Conservation (phyloP, 169 alveolate species). For the Besnoitia besnoiti region DNA sequence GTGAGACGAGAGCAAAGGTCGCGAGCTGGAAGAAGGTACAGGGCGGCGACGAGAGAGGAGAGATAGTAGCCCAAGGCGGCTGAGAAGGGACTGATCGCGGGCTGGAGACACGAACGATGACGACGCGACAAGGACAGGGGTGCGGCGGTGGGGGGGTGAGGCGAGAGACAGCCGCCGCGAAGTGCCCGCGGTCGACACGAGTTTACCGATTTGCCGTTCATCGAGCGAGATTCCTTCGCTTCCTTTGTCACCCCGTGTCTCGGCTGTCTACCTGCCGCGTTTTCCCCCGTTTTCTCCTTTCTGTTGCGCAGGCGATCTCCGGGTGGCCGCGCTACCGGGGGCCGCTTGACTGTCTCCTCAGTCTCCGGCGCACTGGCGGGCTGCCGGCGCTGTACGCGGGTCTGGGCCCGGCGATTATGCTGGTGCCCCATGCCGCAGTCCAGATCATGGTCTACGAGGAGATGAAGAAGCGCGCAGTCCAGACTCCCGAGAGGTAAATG, state of each 20-base stretch:
- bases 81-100: not conserved
- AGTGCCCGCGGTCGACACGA: too few relatives aligned
- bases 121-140: too few relatives aligned
- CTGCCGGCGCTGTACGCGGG: conserved; percentile 56
- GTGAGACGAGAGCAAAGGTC: conserved; percentile 48
- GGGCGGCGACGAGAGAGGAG: not conserved
- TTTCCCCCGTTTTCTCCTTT: not conserved
- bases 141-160: too few relatives aligned
- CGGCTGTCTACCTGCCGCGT: not conserved
- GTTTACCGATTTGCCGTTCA: too few relatives aligned
- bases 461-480: conserved; percentile 29
- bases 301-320: conserved; percentile 12
- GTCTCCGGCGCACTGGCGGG: conserved; percentile 53
- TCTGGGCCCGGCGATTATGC: conserved; percentile 61
- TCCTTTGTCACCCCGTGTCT: too few relatives aligned
- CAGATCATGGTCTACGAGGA: conserved; percentile 64
- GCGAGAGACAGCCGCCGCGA: too few relatives aligned
- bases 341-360: conserved; percentile 36
- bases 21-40: not conserved
- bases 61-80: not conserved
- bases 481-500: not conserved
- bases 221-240: too few relatives aligned
- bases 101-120: too few relatives aligned
- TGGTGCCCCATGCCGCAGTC: conserved; percentile 67
- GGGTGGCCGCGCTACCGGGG: conserved; percentile 60